Conservation (phyloP, 2,329 filamentous ascomycete species). For the Calycina herbarum region DNA sequence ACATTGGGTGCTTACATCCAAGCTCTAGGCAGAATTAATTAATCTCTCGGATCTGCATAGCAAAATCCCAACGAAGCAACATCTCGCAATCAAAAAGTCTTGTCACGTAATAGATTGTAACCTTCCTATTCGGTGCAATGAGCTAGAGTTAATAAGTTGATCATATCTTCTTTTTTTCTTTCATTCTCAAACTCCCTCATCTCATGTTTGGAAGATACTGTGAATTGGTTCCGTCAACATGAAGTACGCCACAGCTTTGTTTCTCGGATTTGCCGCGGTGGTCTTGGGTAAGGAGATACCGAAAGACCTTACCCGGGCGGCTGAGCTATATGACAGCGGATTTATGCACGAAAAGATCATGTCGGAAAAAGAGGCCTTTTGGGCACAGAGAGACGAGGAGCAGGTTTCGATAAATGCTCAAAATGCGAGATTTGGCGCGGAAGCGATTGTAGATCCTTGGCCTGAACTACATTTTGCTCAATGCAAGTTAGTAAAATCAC, state of each 20-base stretch:
- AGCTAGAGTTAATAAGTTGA: not conserved
- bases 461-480: constrained; percentile 3
- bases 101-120: not conserved
- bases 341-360: constrained; percentile 3
- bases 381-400: not conserved
- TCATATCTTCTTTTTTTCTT: not conserved
- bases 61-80: not conserved
- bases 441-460: not conserved
- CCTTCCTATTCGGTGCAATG: not conserved
- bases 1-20: not conserved
- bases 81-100: not conserved
- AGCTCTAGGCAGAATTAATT: not conserved
- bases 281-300: not conserved
- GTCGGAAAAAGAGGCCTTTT: not conserved
- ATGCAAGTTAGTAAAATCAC: not conserved
- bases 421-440: not conserved
- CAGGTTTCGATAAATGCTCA: not conserved
- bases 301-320: not conserved
- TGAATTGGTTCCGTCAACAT: not conserved
- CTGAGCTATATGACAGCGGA: not conserved
- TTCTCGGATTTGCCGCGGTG: not conserved
- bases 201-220: not conserved
- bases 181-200: not conserved
- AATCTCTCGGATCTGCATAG: not conserved
- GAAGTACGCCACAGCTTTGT: not conserved